Conservation (phyloP, 371 early-diverging fungal species). For the Rhizopus stolonifer region DNA sequence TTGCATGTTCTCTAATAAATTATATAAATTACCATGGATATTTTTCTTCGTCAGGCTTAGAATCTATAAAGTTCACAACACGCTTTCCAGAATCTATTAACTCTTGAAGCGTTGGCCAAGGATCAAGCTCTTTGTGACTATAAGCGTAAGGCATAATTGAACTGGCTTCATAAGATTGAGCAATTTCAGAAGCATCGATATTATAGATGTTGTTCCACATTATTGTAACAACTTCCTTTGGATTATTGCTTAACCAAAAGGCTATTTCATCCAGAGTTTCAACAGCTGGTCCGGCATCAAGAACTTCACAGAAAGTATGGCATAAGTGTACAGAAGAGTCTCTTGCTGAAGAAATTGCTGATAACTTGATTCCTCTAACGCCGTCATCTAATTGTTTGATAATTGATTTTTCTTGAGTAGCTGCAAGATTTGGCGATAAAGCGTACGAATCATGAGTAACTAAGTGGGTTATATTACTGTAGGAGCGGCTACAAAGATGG, state of each 20-base stretch:
- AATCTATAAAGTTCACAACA: conserved; percentile 66
- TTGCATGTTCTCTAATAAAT: too few relatives aligned
- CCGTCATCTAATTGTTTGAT: conserved; percentile 66
- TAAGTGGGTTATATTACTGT: conserved; percentile 58
- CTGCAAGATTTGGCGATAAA: conserved; percentile 41
- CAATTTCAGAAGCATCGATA: conserved; percentile 42
- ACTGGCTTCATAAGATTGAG: conserved; percentile 47
- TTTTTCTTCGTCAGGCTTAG: conserved; percentile 39
- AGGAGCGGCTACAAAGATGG: conserved; percentile 55
- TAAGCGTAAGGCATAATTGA: conserved; percentile 53
- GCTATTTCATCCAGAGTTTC: conserved; percentile 49
- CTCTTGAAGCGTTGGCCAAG: conserved; percentile 69
- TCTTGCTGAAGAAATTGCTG: conserved; percentile 58
- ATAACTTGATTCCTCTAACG: conserved; percentile 70
- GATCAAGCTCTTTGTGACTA: conserved; percentile 20
- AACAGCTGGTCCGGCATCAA: conserved; percentile 59
- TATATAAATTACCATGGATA: conserved; percentile 62
- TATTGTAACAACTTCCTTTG: conserved; percentile 68
- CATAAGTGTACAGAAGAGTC: conserved; percentile 59
- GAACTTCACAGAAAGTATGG: conserved; percentile 57
- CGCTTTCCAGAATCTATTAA: conserved; percentile 64
- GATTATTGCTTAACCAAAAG: conserved; percentile 57
- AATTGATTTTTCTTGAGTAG: conserved; percentile 64
- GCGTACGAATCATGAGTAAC: conserved; percentile 79
- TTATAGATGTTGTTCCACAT: conserved; percentile 68